Conservation (phyloP, 2,329 filamentous ascomycete species). For the Chaetothyriales sp. region DNA sequence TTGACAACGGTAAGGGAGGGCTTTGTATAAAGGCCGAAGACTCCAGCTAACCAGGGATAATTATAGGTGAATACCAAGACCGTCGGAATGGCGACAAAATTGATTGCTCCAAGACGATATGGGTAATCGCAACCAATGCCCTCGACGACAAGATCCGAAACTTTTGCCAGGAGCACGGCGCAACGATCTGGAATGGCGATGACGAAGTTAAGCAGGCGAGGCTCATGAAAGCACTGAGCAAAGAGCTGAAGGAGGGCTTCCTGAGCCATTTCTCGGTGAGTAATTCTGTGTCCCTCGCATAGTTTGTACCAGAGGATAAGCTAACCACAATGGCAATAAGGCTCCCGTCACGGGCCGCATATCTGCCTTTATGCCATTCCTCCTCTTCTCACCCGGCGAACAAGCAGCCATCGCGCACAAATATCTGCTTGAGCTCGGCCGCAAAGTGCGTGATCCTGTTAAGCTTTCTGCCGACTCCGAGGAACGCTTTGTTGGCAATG, state of each 20-base stretch:
- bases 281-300: constrained; percentile 1
- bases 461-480: constrained; percentile 40
- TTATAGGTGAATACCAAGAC: constrained; percentile 26
- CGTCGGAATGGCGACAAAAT: constrained; percentile 23
- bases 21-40: constrained; percentile 7
- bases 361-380: constrained; percentile 30
- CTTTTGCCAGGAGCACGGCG: constrained; percentile 25
- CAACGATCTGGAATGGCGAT: constrained; percentile 13
- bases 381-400: constrained; percentile 29
- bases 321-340: constrained; percentile 10
- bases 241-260: constrained; percentile 18
- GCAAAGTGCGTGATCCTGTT: background rate
- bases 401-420: constrained; percentile 32
- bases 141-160: constrained; percentile 27
- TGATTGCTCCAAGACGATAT: constrained; percentile 34
- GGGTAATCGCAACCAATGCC: constrained; percentile 37
- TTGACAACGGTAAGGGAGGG: constrained; percentile 29
- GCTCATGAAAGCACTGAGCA: constrained; percentile 17
- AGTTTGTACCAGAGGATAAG: background rate
- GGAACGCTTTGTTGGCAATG: constrained; percentile 29
- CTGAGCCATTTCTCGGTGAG: constrained; percentile 15
- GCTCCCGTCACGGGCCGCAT: constrained; percentile 32
- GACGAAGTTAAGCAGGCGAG: constrained; percentile 7
- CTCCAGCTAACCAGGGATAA: background rate
- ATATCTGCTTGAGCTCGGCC: constrained; percentile 23